Evolutionary conservation across 2,329 filamentous ascomycete species (phyloP).

Genomic region (Teratosphaeria zuluensis): DNA sequence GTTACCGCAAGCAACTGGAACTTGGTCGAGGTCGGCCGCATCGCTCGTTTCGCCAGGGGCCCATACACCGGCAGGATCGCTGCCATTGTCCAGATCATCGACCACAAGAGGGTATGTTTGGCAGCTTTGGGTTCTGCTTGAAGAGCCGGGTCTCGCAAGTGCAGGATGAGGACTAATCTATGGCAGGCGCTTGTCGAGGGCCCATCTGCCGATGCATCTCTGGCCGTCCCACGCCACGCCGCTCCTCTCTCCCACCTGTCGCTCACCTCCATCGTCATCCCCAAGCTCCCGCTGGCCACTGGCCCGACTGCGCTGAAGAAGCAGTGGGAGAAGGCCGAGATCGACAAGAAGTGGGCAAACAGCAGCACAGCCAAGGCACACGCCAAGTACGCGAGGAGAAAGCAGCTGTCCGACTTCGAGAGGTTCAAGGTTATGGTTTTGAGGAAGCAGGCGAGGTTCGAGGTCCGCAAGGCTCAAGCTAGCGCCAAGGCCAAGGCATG

Average conservation of each 20-base stretch:
- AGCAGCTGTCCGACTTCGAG: constrained; percentile 94
- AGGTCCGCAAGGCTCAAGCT: constrained; percentile 91
- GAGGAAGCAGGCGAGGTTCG: constrained; percentile 97
- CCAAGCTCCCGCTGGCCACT: constrained; percentile 74
- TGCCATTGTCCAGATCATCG: constrained; percentile 97
- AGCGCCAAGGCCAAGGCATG: constrained; percentile 73
- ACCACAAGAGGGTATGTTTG: constrained; percentile 98
- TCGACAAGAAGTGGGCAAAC: constrained; percentile 88
- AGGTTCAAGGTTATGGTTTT: constrained; percentile 99
- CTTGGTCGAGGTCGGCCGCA: constrained; percentile 95
- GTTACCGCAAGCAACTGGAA: constrained; percentile 60
- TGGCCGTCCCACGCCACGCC: constrained; percentile 78
- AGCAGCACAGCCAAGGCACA: constrained; percentile 93
- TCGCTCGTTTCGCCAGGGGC: constrained; percentile 82
- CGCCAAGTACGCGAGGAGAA: constrained; percentile 74
- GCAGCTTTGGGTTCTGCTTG: background rate
- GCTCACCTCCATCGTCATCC: constrained; percentile 81
- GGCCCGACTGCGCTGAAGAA: constrained; percentile 76
- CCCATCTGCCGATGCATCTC: constrained; percentile 70
- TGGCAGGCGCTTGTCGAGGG: constrained; percentile 91
- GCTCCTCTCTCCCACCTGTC: constrained; percentile 72
- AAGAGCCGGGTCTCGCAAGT: background rate
- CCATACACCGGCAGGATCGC: constrained; percentile 78
- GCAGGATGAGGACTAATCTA: background rate
- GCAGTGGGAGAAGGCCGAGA: constrained; percentile 81